Evolutionary conservation across 2,329 filamentous ascomycete genomes (phyloP).

Genomic region (Mycosphaerella sp.): DNA sequence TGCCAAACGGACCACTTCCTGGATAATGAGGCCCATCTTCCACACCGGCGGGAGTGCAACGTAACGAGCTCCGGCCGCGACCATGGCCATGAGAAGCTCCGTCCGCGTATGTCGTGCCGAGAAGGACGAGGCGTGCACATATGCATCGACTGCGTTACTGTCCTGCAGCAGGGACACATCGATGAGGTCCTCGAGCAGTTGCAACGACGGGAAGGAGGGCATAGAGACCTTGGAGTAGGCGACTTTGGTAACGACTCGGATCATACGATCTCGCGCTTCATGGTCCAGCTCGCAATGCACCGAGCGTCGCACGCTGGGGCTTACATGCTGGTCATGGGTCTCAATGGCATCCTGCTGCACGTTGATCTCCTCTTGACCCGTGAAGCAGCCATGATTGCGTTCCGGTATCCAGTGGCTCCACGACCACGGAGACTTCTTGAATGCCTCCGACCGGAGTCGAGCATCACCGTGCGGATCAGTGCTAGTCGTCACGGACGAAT

Average conservation of each 20-base stretch:
- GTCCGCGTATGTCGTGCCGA: conserved; percentile 48
- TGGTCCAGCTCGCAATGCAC: conserved; percentile 21
- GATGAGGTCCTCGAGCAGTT: conserved; percentile 53
- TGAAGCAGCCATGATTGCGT: conserved; percentile 18
- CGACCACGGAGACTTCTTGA: conserved; percentile 24
- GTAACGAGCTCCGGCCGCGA: conserved; percentile 52
- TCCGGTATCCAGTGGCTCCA: conserved; percentile 28
- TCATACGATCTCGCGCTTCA: conserved; percentile 25
- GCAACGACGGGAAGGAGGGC: conserved; percentile 54
- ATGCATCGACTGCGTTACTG: conserved; percentile 48
- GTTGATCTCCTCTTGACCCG: conserved; percentile 24
- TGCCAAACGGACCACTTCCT: conserved; percentile 41
- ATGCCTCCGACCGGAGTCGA: conserved; percentile 21
- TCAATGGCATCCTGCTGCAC: conserved; percentile 21
- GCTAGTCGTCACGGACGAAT: not conserved
- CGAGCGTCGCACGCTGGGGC: conserved; percentile 17
- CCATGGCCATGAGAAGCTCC: conserved; percentile 52
- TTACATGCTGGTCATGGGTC: conserved; percentile 23
- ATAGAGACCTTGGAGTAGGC: conserved; percentile 36
- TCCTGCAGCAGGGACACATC: conserved; percentile 53
- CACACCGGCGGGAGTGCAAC: conserved; percentile 51
- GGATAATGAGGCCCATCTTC: conserved; percentile 51
- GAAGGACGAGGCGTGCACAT: conserved; percentile 55
- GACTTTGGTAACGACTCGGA: conserved; percentile 22
- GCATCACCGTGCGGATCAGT: conserved; percentile 13